Conservation (phyloP, 2,329 filamentous ascomycete genomes). For the Remersonia thermophila region DNA sequence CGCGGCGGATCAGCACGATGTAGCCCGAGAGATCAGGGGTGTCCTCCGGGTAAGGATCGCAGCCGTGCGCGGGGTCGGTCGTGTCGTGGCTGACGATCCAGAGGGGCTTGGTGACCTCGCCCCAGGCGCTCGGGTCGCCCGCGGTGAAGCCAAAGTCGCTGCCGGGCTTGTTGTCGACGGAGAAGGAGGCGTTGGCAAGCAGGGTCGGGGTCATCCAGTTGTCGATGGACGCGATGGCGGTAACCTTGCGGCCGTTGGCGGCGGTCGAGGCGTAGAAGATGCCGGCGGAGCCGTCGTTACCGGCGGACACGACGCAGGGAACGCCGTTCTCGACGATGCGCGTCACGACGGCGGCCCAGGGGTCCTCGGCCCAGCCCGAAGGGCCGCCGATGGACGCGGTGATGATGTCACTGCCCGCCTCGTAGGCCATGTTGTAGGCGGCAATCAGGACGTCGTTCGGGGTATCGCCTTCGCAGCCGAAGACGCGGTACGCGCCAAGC, state of each 20-base stretch:
- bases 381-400: conserved; percentile 41
- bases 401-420: conserved; percentile 47
- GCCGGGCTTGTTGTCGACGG: conserved; percentile 24
- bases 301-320: conserved; percentile 39
- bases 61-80: conserved; percentile 36
- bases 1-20: conserved; percentile 48
- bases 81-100: conserved; percentile 39
- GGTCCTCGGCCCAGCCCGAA: conserved; percentile 40
- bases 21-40: conserved; percentile 45
- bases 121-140: conserved; percentile 31
- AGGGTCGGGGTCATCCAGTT: conserved; percentile 32
- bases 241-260: conserved; percentile 34
- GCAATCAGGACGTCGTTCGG: conserved; percentile 45
- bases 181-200: conserved; percentile 30
- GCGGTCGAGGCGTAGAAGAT: conserved; percentile 39
- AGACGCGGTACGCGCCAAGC: conserved; percentile 44
- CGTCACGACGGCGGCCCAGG: conserved; percentile 37
- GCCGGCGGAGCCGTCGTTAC: conserved; percentile 35
- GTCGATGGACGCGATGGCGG: conserved; percentile 38
- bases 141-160: conserved; percentile 30
- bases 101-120: conserved; percentile 33
- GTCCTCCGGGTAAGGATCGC: conserved; percentile 36
- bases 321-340: conserved; percentile 42
- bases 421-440: conserved; percentile 47
- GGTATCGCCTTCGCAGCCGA: conserved; percentile 40